Conservation (phyloP, 768 basidiomycete species). For the Psilocybe azurescens region DNA sequence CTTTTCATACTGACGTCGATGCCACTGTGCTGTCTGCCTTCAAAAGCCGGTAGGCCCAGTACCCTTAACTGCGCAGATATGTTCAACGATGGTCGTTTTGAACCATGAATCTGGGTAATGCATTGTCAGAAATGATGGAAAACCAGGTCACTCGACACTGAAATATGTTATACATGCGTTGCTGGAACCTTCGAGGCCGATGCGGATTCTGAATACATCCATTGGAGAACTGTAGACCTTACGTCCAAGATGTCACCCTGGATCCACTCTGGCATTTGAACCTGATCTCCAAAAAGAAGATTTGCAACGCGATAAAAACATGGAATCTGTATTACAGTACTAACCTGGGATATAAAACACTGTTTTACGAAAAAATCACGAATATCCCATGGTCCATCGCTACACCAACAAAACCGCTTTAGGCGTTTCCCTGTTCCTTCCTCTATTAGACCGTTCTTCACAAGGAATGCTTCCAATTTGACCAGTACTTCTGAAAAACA, state of each 20-base stretch:
- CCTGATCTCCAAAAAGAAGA: conserved; percentile 37
- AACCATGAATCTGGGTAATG: conserved; percentile 29
- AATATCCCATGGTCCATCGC: conserved; percentile 83
- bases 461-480: conserved; percentile 69
- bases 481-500: conserved; percentile 72
- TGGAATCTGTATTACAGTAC: conserved; percentile 23
- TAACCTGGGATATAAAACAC: conserved; percentile 83
- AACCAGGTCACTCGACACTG: conserved; percentile 9
- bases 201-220: conserved; percentile 36
- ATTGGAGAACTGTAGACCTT: conserved; percentile 59
- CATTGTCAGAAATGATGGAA: conserved; percentile 9
- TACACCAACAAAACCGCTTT: conserved; percentile 80
- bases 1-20: conserved; percentile 73
- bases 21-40: conserved; percentile 87
- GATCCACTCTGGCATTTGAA: conserved; percentile 76
- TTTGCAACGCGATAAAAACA: background rate
- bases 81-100: conserved; percentile 53
- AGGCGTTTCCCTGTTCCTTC: conserved; percentile 57
- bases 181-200: conserved; percentile 20
- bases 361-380: conserved; percentile 89
- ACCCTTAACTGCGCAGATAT: conserved; percentile 76
- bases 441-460: conserved; percentile 73
- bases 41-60: conserved; percentile 76
- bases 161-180: conserved; percentile 24
- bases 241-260: conserved; percentile 78